Percentiles rank a stretch among this genome's conserved stretches.
phyloP scores from a whole-genome alignment of 2,329 filamentous ascomycete genomes.

The Alternaria brassicae region DNA sequence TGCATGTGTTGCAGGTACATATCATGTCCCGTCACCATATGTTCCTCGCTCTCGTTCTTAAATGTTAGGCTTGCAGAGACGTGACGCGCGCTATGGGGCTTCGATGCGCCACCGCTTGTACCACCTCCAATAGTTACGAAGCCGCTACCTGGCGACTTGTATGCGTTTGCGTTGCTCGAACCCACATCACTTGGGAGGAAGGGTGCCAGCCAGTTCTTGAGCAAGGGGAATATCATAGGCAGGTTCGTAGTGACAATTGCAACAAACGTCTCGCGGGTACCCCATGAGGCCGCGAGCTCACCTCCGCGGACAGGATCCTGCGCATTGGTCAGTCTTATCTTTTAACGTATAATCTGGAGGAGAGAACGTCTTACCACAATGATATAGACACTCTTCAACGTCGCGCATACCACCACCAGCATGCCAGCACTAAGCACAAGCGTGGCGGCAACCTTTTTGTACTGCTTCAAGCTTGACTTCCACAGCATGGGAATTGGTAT shows the following conservation, averaged over 20 bases:
- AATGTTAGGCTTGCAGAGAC: not conserved
- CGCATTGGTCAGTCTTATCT: not conserved
- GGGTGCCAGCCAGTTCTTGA: not conserved
- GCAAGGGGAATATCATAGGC: not conserved
- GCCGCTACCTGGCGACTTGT: not conserved
- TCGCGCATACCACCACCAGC: slow-evolving; percentile 64
- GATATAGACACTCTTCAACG: slow-evolving; percentile 57
- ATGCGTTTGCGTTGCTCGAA: not conserved
- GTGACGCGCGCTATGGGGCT: not conserved
- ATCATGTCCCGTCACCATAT: not conserved
- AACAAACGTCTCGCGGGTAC: slow-evolving; percentile 56
- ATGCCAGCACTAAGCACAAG: slow-evolving; percentile 63
- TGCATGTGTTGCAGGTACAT: not conserved
- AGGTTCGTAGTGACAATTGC: slow-evolving; percentile 55
- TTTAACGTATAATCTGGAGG: rapidly evolving
- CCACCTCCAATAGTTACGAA: not conserved
- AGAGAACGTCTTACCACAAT: not conserved
- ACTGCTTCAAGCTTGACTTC: slow-evolving; percentile 56
- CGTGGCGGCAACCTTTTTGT: slow-evolving; percentile 62
- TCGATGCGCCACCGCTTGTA: not conserved
- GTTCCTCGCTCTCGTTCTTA: not conserved
- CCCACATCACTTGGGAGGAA: not conserved
- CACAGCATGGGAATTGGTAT: slow-evolving; percentile 66
- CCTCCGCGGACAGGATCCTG: not conserved
- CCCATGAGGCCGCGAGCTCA: slow-evolving; percentile 52